Evolutionary conservation across 805 yeast species (phyloP).

Genomic region (Komagataella ulmi): DNA sequence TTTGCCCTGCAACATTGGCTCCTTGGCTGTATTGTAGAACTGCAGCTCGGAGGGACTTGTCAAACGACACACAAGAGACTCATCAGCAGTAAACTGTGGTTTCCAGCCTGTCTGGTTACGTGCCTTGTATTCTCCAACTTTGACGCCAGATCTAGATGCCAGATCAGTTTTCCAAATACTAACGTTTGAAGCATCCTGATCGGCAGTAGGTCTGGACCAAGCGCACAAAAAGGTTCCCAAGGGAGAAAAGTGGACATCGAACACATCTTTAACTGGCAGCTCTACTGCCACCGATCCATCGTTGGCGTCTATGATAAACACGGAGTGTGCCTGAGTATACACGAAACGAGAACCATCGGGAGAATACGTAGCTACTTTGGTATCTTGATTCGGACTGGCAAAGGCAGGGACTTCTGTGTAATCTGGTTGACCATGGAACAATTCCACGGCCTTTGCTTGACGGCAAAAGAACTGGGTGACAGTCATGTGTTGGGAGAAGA

Average conservation of each 20-base stretch:
- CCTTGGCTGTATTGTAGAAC: conserved; percentile 39
- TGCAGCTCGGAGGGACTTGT: conserved; percentile 43
- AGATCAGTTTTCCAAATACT: conserved; percentile 50
- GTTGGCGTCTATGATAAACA: conserved; percentile 43
- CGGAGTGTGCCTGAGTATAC: conserved; percentile 52
- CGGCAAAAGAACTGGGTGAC: conserved; percentile 18
- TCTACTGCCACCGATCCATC: conserved; percentile 30
- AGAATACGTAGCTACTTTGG: conserved; percentile 54
- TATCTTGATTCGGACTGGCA: conserved; percentile 24
- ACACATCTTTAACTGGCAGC: conserved; percentile 51
- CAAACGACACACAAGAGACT: conserved; percentile 50
- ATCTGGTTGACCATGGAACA: conserved; percentile 33
- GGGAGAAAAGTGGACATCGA: conserved; percentile 84
- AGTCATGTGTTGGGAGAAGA: neutral
- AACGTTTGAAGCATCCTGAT: conserved; percentile 73
- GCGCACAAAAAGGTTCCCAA: conserved; percentile 69
- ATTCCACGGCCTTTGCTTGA: conserved; percentile 41
- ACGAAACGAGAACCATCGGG: conserved; percentile 59
- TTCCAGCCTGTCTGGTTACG: conserved; percentile 85
- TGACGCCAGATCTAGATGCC: conserved; percentile 17
- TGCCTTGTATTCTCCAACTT: conserved; percentile 53
- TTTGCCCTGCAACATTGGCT: conserved; percentile 23
- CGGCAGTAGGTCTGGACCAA: conserved; percentile 80
- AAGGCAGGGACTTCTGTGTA: conserved; percentile 17
- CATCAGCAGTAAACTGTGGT: conserved; percentile 82